phyloP scores from a whole-genome alignment of 78 protist genomes.

The Dictyostelium firmibasis region DNA sequence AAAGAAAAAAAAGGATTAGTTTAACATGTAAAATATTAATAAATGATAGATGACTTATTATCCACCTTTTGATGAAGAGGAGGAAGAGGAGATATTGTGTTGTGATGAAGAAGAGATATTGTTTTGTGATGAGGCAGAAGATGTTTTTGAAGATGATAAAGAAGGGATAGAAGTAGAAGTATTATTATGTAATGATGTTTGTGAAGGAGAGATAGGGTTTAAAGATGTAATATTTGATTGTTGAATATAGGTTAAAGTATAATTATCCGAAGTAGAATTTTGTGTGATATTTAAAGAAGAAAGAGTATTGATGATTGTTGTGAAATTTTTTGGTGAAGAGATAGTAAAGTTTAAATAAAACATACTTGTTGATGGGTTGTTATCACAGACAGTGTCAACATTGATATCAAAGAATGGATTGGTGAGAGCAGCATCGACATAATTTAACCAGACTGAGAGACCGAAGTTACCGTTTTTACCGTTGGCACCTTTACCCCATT shows the following conservation, averaged over 20 bases:
- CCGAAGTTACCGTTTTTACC: constrained; percentile 74
- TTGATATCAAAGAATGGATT: constrained; percentile 47
- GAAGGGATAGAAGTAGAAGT: background rate
- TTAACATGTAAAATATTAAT: background rate
- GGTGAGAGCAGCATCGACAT: background rate
- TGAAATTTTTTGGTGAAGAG: background rate
- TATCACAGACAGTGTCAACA: constrained; percentile 8
- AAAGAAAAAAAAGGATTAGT: background rate
- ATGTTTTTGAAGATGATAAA: background rate
- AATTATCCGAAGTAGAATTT: background rate
- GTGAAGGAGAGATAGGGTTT: background rate
- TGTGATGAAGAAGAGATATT: background rate
- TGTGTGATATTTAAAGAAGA: background rate
- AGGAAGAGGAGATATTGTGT: background rate
- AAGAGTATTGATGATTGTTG: background rate
- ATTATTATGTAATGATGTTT: too few species aligned
- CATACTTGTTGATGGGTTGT: background rate
- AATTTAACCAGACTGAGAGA: constrained; percentile 33
- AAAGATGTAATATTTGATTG: background rate
- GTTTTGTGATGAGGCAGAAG: background rate
- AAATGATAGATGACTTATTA: background rate
- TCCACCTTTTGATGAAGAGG: background rate
- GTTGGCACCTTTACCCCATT: constrained; percentile 55
- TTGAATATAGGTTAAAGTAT: background rate
- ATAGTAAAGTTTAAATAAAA: background rate